Conservation (phyloP, 2,329 filamentous ascomycete species). For the Cyanodermella asteris region DNA sequence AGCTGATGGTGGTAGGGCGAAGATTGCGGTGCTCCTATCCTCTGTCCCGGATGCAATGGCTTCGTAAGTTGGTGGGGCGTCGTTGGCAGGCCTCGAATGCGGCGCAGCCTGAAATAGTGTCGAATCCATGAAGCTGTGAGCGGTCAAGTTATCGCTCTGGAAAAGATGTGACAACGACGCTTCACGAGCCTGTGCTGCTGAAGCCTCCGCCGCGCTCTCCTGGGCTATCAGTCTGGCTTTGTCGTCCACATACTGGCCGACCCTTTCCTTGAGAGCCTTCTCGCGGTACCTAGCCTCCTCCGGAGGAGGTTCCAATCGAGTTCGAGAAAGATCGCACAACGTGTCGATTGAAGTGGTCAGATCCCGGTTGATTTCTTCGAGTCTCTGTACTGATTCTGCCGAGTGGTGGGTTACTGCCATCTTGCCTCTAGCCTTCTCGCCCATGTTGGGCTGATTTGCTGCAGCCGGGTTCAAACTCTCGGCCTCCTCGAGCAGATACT, state of each 20-base stretch:
- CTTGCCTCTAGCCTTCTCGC: constrained; percentile 12
- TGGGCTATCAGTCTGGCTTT: too few relatives aligned
- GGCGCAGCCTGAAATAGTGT: too few relatives aligned
- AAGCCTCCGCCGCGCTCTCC: too few relatives aligned
- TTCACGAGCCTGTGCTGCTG: too few relatives aligned
- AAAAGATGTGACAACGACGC: too few relatives aligned
- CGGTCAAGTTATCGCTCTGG: too few relatives aligned
- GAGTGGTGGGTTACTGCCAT: constrained; percentile 10
- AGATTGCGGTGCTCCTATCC: constrained; percentile 5
- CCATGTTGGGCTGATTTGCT: constrained; percentile 8
- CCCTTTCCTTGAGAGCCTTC: too few relatives aligned
- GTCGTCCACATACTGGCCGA: too few relatives aligned
- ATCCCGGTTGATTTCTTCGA: constrained; percentile 28
- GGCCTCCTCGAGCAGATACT: constrained; percentile 38
- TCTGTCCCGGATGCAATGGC: constrained; percentile 6
- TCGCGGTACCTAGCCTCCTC: too few relatives aligned
- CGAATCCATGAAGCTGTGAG: too few relatives aligned
- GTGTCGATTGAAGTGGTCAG: constrained; percentile 41
- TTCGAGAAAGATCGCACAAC: constrained; percentile 39
- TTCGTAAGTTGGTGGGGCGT: constrained; percentile 8
- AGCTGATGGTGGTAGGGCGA: constrained; percentile 1
- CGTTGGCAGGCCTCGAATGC: too few relatives aligned
- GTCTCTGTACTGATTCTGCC: constrained; percentile 8
- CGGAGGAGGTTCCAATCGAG: too few relatives aligned
- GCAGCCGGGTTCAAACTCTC: constrained; percentile 29